These are phyloP conservation scores for Monilinia laxa DNA, from an alignment of 2,329 filamentous ascomycete species.

Conservation along the genomic window DNA sequence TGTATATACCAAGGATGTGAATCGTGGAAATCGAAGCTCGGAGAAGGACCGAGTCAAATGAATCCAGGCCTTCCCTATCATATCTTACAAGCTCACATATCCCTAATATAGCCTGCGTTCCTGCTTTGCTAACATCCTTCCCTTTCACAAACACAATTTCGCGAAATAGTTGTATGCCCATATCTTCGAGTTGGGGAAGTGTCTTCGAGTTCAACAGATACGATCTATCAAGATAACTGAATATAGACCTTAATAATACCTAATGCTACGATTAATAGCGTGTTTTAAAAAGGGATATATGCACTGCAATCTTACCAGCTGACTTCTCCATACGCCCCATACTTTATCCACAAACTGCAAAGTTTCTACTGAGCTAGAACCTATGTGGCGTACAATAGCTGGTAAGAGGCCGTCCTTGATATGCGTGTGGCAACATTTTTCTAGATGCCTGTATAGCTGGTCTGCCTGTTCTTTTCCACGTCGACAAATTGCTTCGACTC, in stretches of 20 bases:
- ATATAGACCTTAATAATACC: slow-evolving; percentile 79
- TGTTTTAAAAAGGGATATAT: not conserved
- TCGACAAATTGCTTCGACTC: slow-evolving; percentile 87
- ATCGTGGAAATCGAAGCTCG: slow-evolving; percentile 77
- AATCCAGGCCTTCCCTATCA: slow-evolving; percentile 60
- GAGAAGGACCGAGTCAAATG: slow-evolving; percentile 65
- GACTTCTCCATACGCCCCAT: slow-evolving; percentile 78
- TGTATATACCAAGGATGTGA: slow-evolving; percentile 80
- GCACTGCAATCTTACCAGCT: slow-evolving; percentile 57
- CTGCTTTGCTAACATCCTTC: slow-evolving; percentile 40
- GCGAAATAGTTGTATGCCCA: slow-evolving; percentile 75
- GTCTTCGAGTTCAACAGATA: slow-evolving; percentile 76
- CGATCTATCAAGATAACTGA: slow-evolving; percentile 90
- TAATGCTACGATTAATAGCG: slow-evolving; percentile 41
- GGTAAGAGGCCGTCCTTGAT: slow-evolving; percentile 61
- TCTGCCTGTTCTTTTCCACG: slow-evolving; percentile 62
- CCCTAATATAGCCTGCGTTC: slow-evolving; percentile 51
- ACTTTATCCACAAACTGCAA: slow-evolving; percentile 55
- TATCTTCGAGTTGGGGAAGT: slow-evolving; percentile 72
- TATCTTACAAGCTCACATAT: slow-evolving; percentile 74
- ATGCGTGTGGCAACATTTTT: slow-evolving; percentile 64
- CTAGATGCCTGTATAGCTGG: slow-evolving; percentile 65
- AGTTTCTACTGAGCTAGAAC: slow-evolving; percentile 59
- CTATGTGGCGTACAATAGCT: slow-evolving; percentile 50
- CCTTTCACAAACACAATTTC: slow-evolving; percentile 48